These are phyloP conservation scores for Fusarium zealandicum DNA, from an alignment of 2,329 filamentous ascomycete genomes.

Conservation along the genomic window DNA sequence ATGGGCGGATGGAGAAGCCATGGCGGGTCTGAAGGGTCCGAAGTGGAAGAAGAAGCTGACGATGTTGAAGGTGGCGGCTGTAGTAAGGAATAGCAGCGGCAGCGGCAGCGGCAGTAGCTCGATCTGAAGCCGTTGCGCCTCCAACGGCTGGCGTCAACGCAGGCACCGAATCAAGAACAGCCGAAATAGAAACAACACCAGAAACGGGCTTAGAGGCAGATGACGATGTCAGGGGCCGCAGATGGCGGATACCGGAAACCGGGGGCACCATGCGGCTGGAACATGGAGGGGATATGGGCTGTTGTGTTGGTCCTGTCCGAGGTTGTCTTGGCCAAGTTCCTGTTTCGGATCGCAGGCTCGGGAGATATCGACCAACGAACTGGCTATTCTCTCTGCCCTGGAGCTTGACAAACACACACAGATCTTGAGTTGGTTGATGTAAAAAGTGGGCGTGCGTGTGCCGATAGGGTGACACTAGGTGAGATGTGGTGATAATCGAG, in stretches of 20 bases:
- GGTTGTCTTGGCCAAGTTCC: conserved; percentile 8
- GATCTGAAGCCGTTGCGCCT: conserved; percentile 1
- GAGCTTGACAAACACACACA: not conserved
- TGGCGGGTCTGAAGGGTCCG: conserved; percentile 6
- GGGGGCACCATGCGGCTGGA: conserved; percentile 39
- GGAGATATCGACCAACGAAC: conserved; percentile 16
- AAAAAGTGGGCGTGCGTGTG: conserved; percentile 8
- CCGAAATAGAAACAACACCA: conserved; percentile 9
- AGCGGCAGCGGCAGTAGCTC: conserved; percentile 9
- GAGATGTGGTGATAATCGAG: conserved; percentile 34
- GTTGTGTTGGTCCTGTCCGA: conserved; percentile 12
- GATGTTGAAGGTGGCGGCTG: conserved; percentile 9
- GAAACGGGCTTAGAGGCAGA: conserved; percentile 23
- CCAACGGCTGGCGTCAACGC: conserved; percentile 8
- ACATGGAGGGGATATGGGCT: conserved; percentile 40
- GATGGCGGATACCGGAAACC: conserved; percentile 37
- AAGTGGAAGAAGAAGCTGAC: not conserved
- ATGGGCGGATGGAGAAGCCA: conserved; percentile 29
- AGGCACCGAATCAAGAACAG: conserved; percentile 14
- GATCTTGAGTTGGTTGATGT: not conserved
- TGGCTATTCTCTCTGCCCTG: conserved; percentile 6
- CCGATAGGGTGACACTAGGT: conserved; percentile 13
- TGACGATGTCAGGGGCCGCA: conserved; percentile 36
- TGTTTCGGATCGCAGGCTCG: conserved; percentile 1
- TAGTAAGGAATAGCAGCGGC: not conserved